These are phyloP conservation scores for Phytomonas francai DNA, from an alignment of 208 protist species.

Conservation along the genomic window DNA sequence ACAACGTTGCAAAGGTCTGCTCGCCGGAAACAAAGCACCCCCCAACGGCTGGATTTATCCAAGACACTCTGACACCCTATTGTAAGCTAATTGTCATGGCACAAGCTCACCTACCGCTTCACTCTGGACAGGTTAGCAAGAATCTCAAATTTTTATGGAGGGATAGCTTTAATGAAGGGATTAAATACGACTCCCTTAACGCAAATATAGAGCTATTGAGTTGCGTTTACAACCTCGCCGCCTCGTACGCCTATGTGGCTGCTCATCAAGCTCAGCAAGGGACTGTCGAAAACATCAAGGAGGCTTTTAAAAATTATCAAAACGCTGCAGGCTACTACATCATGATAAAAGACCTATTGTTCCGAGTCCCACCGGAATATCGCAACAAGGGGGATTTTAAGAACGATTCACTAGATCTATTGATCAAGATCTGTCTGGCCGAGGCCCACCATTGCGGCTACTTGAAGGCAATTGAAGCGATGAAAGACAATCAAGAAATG, in stretches of 20 bases:
- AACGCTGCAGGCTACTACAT: constrained; percentile 77
- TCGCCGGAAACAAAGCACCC: constrained; percentile 30
- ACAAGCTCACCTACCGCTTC: constrained; percentile 66
- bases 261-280: constrained; percentile 30
- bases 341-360: constrained; percentile 45
- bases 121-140: constrained; percentile 41
- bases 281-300: constrained; percentile 44
- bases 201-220: constrained; percentile 69
- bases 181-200: constrained; percentile 57
- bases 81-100: constrained; percentile 64
- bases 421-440: constrained; percentile 42
- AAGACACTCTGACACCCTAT: constrained; percentile 57
- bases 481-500: constrained; percentile 61
- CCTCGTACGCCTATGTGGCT: constrained; percentile 52
- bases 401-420: constrained; percentile 39
- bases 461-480: constrained; percentile 60
- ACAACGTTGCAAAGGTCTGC: constrained; percentile 59
- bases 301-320: constrained; percentile 66
- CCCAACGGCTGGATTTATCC: constrained; percentile 57
- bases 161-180: constrained; percentile 60
- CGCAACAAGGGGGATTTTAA: constrained; percentile 55
- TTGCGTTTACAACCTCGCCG: constrained; percentile 80
- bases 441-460: constrained; percentile 80
- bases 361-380: constrained; percentile 53
- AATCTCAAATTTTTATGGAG: constrained; percentile 54